These are phyloP conservation scores for Leptographium flavum DNA, from an alignment of 2,329 filamentous ascomycete genomes.

Conservation along the genomic window DNA sequence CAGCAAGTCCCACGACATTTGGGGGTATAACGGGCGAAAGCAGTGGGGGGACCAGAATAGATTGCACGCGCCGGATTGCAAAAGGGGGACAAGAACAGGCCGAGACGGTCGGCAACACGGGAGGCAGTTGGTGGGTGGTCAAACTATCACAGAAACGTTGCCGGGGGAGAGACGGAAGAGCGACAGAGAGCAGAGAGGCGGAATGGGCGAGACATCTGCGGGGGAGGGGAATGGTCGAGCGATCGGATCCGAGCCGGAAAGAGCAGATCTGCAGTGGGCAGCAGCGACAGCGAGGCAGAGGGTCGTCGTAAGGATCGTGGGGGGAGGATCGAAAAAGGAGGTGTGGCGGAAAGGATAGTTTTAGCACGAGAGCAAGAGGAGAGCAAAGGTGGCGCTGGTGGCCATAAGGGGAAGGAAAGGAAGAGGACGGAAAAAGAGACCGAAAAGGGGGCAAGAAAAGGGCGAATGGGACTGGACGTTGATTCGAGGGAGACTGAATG, in stretches of 20 bases:
- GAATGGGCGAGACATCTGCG: conserved; percentile 11
- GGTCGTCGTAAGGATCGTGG: neutral
- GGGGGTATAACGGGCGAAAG: neutral
- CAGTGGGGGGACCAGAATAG: neutral
- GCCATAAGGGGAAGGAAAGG: too few relatives aligned
- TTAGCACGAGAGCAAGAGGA: too few relatives aligned
- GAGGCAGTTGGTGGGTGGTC: neutral
- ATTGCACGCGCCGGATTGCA: neutral
- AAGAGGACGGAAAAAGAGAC: neutral
- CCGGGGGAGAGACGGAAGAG: conserved; percentile 1
- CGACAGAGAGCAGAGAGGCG: conserved; percentile 1
- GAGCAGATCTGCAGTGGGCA: too few relatives aligned
- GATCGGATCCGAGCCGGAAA: neutral
- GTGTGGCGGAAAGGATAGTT: neutral
- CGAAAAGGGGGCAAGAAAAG: neutral
- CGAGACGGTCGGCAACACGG: neutral
- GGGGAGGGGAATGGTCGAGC: neutral
- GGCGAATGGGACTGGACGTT: neutral
- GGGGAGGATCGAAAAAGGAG: neutral
- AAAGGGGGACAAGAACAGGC: neutral
- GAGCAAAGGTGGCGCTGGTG: too few relatives aligned
- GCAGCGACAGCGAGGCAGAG: neutral
- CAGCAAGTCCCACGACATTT: conserved; percentile 73
- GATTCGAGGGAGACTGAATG: neutral
- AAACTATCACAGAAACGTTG: neutral